These are phyloP conservation scores for Knoxia roxburghii DNA, from an alignment of 257 asterid species.

Conservation along the genomic window DNA sequence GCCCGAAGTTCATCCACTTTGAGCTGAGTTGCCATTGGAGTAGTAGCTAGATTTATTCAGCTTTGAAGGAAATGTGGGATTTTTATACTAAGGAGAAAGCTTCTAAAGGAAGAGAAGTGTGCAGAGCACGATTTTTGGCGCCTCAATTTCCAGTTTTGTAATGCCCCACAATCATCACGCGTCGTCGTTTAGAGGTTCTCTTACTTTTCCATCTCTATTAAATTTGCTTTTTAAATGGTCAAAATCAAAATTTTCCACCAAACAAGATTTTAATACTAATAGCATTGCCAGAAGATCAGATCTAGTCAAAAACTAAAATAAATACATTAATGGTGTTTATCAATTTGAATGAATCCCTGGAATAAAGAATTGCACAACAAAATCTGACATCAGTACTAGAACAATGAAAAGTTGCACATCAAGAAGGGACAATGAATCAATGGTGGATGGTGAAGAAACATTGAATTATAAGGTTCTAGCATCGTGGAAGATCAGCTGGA, in stretches of 20 bases:
- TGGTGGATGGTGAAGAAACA: neutral
- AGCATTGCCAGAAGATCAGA: too few species aligned
- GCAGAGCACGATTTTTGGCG: slow-evolving; percentile 30
- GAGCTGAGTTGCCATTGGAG: slow-evolving; percentile 36
- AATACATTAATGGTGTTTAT: neutral
- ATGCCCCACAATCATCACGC: slow-evolving; percentile 1
- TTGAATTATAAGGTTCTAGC: slow-evolving; percentile 7
- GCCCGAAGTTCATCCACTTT: slow-evolving; percentile 63
- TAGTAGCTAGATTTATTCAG: neutral
- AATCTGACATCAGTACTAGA: neutral
- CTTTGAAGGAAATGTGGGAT: neutral
- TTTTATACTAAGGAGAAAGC: slow-evolving; percentile 10
- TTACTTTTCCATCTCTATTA: too few species aligned
- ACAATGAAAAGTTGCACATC: neutral
- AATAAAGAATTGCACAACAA: neutral
- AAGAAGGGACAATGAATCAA: neutral
- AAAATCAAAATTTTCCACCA: too few species aligned
- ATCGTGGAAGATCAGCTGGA: slow-evolving; percentile 31
- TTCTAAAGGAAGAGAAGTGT: slow-evolving; percentile 30
- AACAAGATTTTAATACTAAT: too few species aligned
- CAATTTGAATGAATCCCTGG: neutral
- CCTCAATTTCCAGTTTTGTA: slow-evolving; percentile 3
- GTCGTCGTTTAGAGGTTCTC: neutral
- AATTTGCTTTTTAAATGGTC: too few species aligned
- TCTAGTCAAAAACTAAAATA: neutral